Base-by-base conservation (phyloP, 495 filamentous ascomycete genomes). In the Baudoinia panamericana region DNA sequence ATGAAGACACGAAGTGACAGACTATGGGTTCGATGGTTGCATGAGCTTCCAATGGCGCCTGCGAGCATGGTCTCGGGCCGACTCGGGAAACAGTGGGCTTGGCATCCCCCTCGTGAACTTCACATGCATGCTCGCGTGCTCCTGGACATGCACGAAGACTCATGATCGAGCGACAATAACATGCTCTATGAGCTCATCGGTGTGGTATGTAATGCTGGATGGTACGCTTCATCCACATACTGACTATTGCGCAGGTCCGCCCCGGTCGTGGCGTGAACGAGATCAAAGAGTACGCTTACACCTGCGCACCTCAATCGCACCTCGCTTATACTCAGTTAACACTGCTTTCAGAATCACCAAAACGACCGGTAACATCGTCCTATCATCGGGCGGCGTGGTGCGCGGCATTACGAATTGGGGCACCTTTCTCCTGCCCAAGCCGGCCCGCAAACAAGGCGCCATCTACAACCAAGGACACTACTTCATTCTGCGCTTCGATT, bases 181-280 rank as follows among this genome's bases (percentile, higher is more conserved):
- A 97, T 97, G 90, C 70, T 97, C 66, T 97, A 97, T 69, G 90
- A 97, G 62, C 68, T 93, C 47, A 93, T 97, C 59, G 90, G 84
- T 47, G 77, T 95, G 60, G 90, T 96, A 69, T 56, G 80, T 70
- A 18, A 6, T 22, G n/a, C 13, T n/a, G n/a, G n/a, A n/a, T n/a
- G n/a, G n/a, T n/a, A n/a, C n/a, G n/a, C n/a, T n/a, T n/a, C n/a
- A n/a, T n/a, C n/a, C n/a, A n/a, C 4, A 15, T 1, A 13, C 16
- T 27, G 1, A 4, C 26, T 31, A 15, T 46, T 20, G 15, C 24
- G 30, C 52, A 97, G 90, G 85, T 88, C 67, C 88, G 88, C 53
- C 80, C 82, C 36, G 82, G 80, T 36, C 43, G 48, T 68, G 84
- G 74, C 58, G 66, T 93, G 51, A 65, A 69, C 55, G 90, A 96